These are phyloP conservation scores for Nothophaeocryptopus gaeumannii DNA, from an alignment of 2,329 filamentous ascomycete species.

Conservation along the genomic window DNA sequence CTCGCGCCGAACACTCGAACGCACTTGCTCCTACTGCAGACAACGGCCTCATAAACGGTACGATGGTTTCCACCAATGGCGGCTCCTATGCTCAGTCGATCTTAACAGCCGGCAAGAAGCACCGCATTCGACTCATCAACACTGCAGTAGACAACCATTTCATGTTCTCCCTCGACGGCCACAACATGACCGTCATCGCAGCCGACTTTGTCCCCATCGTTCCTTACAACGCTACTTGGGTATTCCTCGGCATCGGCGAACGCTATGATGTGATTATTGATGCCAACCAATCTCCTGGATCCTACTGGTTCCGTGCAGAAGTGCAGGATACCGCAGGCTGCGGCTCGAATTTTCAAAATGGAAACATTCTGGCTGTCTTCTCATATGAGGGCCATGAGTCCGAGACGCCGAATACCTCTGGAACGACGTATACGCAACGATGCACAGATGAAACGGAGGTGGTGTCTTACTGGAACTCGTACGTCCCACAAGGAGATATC, in stretches of 20 bases:
- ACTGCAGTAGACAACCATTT: constrained; percentile 45
- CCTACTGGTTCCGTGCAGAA: constrained; percentile 39
- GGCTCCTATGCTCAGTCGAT: constrained; percentile 33
- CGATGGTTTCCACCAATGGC: constrained; percentile 35
- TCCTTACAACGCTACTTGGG: constrained; percentile 31
- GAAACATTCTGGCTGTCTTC: constrained; percentile 37
- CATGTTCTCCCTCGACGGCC: constrained; percentile 38
- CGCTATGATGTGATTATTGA: constrained; percentile 43
- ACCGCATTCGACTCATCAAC: constrained; percentile 48
- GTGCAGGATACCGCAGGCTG: constrained; percentile 33
- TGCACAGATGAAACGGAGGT: constrained; percentile 43
- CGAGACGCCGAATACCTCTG: constrained; percentile 31
- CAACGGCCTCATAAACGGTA: constrained; percentile 44
- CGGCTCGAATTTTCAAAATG: constrained; percentile 29
- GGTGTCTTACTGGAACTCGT: constrained; percentile 40
- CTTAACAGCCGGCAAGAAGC: constrained; percentile 39
- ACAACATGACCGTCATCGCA: constrained; percentile 36
- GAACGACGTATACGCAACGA: constrained; percentile 35
- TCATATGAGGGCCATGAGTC: constrained; percentile 39
- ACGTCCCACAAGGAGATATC: constrained; percentile 33
- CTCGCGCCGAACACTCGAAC: constrained; percentile 30
- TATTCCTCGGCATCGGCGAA: constrained; percentile 40
- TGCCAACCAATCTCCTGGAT: constrained; percentile 34
- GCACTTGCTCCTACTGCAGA: constrained; percentile 50
- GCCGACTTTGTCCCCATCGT: constrained; percentile 39